Evolutionary conservation across 2,329 filamentous ascomycete genomes (phyloP).

Genomic region (Fusarium subtropicale): DNA sequence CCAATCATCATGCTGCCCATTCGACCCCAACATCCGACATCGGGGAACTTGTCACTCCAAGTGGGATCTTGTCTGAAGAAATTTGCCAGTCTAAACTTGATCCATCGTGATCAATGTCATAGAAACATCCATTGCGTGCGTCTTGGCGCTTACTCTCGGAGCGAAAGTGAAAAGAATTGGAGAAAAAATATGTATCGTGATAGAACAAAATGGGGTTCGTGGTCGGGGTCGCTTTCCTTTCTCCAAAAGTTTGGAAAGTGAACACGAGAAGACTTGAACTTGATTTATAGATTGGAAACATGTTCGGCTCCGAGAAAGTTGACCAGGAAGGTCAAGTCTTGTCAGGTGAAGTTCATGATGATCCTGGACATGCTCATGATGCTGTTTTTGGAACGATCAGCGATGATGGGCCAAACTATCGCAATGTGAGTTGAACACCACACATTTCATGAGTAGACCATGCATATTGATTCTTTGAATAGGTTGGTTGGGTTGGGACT

Average conservation of each 20-base stretch:
- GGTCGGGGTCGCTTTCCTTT: constrained; percentile 12
- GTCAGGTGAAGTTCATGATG: constrained; percentile 14
- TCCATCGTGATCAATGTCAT: neutral
- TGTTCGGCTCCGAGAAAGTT: neutral
- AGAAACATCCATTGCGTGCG: neutral
- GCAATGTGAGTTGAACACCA: constrained; percentile 40
- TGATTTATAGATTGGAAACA: neutral
- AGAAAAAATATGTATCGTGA: neutral
- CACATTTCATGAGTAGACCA: neutral
- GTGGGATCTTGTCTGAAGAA: constrained; percentile 9
- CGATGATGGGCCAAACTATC: constrained; percentile 49
- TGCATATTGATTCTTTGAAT: constrained; percentile 10
- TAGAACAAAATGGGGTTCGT: neutral
- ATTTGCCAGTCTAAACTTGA: constrained; percentile 11
- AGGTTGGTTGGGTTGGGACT: constrained; percentile 59
- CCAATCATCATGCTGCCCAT: constrained; percentile 8
- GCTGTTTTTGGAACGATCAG: constrained; percentile 50
- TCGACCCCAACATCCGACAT: constrained; percentile 16
- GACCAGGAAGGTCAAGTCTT: constrained; percentile 9
- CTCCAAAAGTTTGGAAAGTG: neutral
- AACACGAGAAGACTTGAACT: neutral
- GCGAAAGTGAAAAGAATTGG: neutral
- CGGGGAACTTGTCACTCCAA: constrained; percentile 2
- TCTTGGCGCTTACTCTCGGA: constrained; percentile 12
- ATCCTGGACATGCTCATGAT: constrained; percentile 32